These are phyloP conservation scores for Calonectria montana DNA, from an alignment of 2,329 filamentous ascomycete species.

Conservation along the genomic window DNA sequence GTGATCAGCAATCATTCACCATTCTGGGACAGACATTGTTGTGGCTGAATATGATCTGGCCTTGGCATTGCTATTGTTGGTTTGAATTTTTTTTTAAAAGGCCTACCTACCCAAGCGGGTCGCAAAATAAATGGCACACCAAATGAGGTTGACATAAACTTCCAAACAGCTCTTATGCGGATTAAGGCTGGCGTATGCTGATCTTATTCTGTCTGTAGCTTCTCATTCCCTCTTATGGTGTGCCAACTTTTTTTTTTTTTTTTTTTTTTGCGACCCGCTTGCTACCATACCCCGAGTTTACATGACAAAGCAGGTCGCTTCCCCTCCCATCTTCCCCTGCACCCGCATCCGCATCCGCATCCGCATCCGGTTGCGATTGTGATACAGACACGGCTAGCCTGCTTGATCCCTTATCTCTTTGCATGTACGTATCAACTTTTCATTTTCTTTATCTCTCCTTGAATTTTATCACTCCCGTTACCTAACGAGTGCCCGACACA, in stretches of 20 bases:
- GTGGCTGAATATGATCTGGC: neutral
- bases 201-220: no score
- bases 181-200: no score
- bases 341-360: neutral
- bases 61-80: neutral
- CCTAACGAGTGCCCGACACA: conserved; percentile 8
- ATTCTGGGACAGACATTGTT: no score
- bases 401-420: conserved; percentile 15
- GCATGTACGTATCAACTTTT: neutral
- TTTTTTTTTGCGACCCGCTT: no score
- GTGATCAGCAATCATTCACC: no score
- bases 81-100: neutral
- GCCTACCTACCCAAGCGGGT: neutral
- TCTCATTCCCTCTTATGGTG: no score
- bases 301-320: no score
- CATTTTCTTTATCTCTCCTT: conserved; percentile 9
- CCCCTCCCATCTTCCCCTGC: neutral
- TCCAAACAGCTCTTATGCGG: no score
- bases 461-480: conserved; percentile 16
- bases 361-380: neutral
- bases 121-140: no score
- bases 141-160: no score
- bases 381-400: neutral
- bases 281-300: no score
- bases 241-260: no score